These are phyloP conservation scores for Aspergillus texensis DNA, from an alignment of 2,329 filamentous ascomycete genomes.

Conservation along the genomic window DNA sequence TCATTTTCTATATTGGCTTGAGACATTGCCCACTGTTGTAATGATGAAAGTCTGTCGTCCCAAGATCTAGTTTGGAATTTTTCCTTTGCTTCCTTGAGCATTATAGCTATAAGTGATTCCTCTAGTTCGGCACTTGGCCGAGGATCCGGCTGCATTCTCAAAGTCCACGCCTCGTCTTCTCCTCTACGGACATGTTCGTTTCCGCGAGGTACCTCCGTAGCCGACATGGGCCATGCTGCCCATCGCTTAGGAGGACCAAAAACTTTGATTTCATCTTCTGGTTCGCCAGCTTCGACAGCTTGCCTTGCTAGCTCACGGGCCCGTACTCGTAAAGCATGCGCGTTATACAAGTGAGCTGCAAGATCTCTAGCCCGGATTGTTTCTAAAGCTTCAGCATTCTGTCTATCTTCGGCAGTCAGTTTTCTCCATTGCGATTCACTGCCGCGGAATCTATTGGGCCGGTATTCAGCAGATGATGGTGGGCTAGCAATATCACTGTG, in stretches of 20 bases:
- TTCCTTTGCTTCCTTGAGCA: constrained; percentile 69
- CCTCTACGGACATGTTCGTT: constrained; percentile 55
- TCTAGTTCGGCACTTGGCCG: constrained; percentile 66
- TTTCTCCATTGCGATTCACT: constrained; percentile 72
- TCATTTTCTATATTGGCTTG: constrained; percentile 18
- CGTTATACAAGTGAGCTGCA: constrained; percentile 76
- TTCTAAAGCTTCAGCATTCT: constrained; percentile 65
- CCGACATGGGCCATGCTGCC: constrained; percentile 82
- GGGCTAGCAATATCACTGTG: constrained; percentile 6
- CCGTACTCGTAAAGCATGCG: constrained; percentile 67
- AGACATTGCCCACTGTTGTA: constrained; percentile 2
- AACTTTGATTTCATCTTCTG: constrained; percentile 18
- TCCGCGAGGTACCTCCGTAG: constrained; percentile 62
- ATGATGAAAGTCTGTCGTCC: constrained; percentile 14
- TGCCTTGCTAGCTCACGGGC: constrained; percentile 20
- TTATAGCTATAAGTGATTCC: constrained; percentile 68
- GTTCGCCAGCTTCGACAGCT: constrained; percentile 9
- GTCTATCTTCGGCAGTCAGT: constrained; percentile 85
- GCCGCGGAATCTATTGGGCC: constrained; percentile 76
- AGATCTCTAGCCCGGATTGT: constrained; percentile 68
- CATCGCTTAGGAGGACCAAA: constrained; percentile 61
- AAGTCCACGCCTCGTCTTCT: constrained; percentile 55
- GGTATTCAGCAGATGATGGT: constrained; percentile 30
- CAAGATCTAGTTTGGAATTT: constrained; percentile 55
- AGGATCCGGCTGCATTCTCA: constrained; percentile 48